These are phyloP conservation scores for Trametes versicolor DNA, from an alignment of 1,284 basidiomycete genomes.

Conservation along the genomic window DNA sequence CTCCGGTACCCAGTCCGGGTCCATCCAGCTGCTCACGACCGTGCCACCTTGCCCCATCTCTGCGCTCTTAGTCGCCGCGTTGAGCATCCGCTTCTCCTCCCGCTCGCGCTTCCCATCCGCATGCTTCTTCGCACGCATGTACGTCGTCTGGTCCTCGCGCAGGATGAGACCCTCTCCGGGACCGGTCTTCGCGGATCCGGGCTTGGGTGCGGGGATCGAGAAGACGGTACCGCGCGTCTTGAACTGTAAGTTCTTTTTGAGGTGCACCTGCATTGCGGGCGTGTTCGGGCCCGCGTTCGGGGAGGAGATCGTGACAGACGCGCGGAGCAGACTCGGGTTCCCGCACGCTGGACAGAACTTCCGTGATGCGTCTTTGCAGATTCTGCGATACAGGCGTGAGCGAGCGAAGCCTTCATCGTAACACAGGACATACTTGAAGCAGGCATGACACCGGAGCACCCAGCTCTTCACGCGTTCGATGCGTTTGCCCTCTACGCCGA, in stretches of 20 bases:
- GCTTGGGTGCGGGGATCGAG: constrained; percentile 92
- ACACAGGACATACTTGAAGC: constrained; percentile 87
- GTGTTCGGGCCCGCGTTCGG: constrained; percentile 65
- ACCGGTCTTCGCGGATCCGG: constrained; percentile 88
- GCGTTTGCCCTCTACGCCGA: constrained; percentile 92
- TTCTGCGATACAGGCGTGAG: constrained; percentile 56
- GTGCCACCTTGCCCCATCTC: constrained; percentile 59
- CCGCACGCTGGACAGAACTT: constrained; percentile 99
- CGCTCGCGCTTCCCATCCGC: constrained; percentile 78
- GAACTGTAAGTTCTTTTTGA: constrained; percentile 97
- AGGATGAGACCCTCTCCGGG: constrained; percentile 84
- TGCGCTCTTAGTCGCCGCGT: constrained; percentile 65
- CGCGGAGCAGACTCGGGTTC: constrained; percentile 90
- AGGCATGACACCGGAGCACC: constrained; percentile 97
- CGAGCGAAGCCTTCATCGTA: background rate
- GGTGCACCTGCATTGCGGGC: constrained; percentile 84
- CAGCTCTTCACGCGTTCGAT: constrained; percentile 95
- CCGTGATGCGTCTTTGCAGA: constrained; percentile 95
- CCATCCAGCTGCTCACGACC: constrained; percentile 85
- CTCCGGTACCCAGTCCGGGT: constrained; percentile 95
- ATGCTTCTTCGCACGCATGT: constrained; percentile 81
- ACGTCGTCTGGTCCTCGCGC: constrained; percentile 91
- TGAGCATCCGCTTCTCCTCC: constrained; percentile 81
- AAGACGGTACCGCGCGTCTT: constrained; percentile 92
- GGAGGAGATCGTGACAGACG: constrained; percentile 88